These are phyloP conservation scores for Fraxinus velutina DNA, from an alignment of 305 asterid species.

Conservation along the genomic window DNA sequence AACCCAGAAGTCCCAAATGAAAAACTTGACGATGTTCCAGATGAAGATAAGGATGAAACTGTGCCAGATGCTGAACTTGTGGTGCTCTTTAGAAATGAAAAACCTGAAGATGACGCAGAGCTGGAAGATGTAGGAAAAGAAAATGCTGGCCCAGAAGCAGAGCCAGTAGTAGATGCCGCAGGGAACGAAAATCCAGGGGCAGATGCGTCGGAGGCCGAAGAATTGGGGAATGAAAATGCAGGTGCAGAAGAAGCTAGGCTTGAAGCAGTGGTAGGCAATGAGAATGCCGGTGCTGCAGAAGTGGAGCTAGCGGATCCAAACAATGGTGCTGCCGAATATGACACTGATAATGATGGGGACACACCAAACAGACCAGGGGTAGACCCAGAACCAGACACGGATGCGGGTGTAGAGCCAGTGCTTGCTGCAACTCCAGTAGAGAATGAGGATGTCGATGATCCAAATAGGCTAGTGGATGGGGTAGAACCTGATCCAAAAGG, in stretches of 20 bases:
- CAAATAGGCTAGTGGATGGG: conserved; percentile 28
- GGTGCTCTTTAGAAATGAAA: conserved; percentile 39
- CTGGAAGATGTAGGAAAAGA: conserved; percentile 22
- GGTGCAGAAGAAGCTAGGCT: conserved; percentile 36
- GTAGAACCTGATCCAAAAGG: conserved; percentile 27
- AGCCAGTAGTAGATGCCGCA: conserved; percentile 28
- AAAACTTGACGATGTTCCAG: conserved; percentile 41
- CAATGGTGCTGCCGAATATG: conserved; percentile 31
- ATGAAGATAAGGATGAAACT: conserved; percentile 26
- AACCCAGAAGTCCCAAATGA: conserved; percentile 37
- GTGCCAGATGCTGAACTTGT: conserved; percentile 29
- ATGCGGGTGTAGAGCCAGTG: conserved; percentile 26
- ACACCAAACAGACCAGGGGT: conserved; percentile 31
- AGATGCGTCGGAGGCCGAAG: conserved; percentile 31
- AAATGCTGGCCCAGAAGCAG: conserved; percentile 11
- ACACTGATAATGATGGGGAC: conserved; percentile 28
- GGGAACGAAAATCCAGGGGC: conserved; percentile 37
- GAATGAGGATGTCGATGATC: conserved; percentile 34
- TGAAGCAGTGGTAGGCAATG: conserved; percentile 14
- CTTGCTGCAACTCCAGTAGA: conserved; percentile 12
- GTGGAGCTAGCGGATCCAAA: conserved; percentile 27
- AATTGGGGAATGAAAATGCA: conserved; percentile 15
- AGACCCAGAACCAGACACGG: conserved; percentile 32
- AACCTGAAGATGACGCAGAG: conserved; percentile 31
- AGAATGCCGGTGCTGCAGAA: conserved; percentile 27